Evolutionary conservation across 2,329 filamentous ascomycete genomes (phyloP).

Genomic region (Ophiocordyceps camponoti-leonardi): DNA sequence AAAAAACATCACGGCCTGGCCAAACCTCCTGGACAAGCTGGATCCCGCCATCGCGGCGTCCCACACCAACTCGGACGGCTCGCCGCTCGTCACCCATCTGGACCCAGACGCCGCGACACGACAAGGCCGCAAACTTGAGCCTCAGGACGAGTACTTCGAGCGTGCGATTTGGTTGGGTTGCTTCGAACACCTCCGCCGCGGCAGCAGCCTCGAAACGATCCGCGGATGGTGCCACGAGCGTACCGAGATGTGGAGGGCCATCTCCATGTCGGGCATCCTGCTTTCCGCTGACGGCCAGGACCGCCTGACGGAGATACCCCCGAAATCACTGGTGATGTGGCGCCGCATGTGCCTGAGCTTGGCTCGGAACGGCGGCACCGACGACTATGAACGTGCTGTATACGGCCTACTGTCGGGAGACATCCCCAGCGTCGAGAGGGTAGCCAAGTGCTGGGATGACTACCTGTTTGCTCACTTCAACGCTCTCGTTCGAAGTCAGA

Average conservation of each 20-base stretch:
- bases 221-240: constrained; percentile 74
- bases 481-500: constrained; percentile 62
- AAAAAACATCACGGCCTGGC: constrained; percentile 60
- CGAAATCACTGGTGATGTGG: constrained; percentile 45
- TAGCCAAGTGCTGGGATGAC: constrained; percentile 72
- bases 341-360: constrained; percentile 59
- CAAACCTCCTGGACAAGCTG: constrained; percentile 45
- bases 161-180: constrained; percentile 84
- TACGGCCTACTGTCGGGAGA: constrained; percentile 86
- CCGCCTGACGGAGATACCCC: constrained; percentile 15
- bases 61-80: constrained; percentile 40
- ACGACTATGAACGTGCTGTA: constrained; percentile 73
- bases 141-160: constrained; percentile 77
- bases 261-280: constrained; percentile 62
- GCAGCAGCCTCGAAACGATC: constrained; percentile 57
- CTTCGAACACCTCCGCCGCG: constrained; percentile 80
- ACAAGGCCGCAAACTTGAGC: constrained; percentile 59
- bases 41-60: constrained; percentile 37
- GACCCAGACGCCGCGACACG: constrained; percentile 82
- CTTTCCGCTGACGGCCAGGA: constrained; percentile 31
- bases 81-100: constrained; percentile 64
- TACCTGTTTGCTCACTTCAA: constrained; percentile 79
- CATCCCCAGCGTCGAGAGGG: constrained; percentile 55
- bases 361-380: constrained; percentile 50
- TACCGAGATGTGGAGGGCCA: constrained; percentile 77